phyloP scores from a whole-genome alignment of 768 basidiomycete genomes.

The Infundibulicybe gibba region DNA sequence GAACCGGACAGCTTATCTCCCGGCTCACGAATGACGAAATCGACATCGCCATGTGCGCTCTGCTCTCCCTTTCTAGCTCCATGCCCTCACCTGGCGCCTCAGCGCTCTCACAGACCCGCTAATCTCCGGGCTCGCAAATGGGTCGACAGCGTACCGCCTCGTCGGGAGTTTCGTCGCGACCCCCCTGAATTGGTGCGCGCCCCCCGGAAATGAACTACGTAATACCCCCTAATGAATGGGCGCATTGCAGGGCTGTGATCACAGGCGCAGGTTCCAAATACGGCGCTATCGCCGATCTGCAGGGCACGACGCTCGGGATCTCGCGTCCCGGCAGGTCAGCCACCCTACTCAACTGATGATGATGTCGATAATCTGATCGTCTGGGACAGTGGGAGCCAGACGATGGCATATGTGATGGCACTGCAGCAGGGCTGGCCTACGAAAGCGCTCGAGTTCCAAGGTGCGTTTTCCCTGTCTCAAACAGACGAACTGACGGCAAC shows the following conservation, averaged over 20 bases:
- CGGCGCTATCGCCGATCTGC: slow-evolving; percentile 67
- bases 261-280: slow-evolving; percentile 75
- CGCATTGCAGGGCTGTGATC: slow-evolving; percentile 76
- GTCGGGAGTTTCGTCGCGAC: slow-evolving; percentile 90
- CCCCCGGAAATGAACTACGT: background rate
- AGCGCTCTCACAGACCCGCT: slow-evolving; percentile 87
- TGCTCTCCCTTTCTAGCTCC: background rate
- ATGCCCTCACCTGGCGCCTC: background rate
- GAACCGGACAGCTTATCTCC: slow-evolving; percentile 81
- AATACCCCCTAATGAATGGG: background rate
- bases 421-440: slow-evolving; percentile 80
- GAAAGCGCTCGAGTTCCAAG: slow-evolving; percentile 63
- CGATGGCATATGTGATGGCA: slow-evolving; percentile 96
- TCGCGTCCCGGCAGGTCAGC: slow-evolving; percentile 79
- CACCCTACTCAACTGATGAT: background rate
- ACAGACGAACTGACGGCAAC: background rate
- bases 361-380: background rate
- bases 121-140: slow-evolving; percentile 91
- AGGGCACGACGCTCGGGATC: slow-evolving; percentile 84
- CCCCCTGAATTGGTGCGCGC: slow-evolving; percentile 76
- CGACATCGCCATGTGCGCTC: slow-evolving; percentile 73
- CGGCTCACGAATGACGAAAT: slow-evolving; percentile 73
- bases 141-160: slow-evolving; percentile 83
- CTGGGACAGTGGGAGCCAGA: slow-evolving; percentile 70
- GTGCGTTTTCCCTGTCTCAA: slow-evolving; percentile 27